Percentiles rank a stretch among this genome's conserved stretches.
Evolutionary conservation across 1,139 yeast genomes (phyloP).

Genomic region (Suhomyces choctaworum): DNA sequence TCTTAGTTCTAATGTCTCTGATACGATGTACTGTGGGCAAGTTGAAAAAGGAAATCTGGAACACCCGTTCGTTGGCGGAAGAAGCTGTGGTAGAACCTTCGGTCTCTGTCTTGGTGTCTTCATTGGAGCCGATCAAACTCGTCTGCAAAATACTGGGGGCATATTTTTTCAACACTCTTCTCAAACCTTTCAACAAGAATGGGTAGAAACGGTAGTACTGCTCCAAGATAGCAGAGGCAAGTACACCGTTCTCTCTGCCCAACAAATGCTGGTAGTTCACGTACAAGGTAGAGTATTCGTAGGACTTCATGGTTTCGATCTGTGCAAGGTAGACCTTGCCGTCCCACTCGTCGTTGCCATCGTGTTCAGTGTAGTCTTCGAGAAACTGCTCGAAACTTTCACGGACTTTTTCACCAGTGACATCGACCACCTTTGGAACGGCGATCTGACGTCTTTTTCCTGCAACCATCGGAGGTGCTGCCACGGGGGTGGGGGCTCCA

Average conservation of each 20-base stretch:
- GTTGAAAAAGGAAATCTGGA: slow-evolving; percentile 88
- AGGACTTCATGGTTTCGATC: slow-evolving; percentile 75
- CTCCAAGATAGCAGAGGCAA: slow-evolving; percentile 86
- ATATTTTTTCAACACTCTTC: slow-evolving; percentile 67
- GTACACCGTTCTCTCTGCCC: slow-evolving; percentile 77
- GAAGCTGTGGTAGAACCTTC: slow-evolving; percentile 28
- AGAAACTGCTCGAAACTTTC: slow-evolving; percentile 83
- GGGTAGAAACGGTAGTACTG: slow-evolving; percentile 94
- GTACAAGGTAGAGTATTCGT: slow-evolving; percentile 76
- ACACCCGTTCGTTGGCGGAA: slow-evolving; percentile 64
- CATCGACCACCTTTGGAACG: slow-evolving; percentile 85
- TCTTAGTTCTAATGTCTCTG: slow-evolving; percentile 86
- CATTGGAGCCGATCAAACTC: slow-evolving; percentile 33
- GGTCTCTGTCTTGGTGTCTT: slow-evolving; percentile 15
- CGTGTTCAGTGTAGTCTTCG: slow-evolving; percentile 54
- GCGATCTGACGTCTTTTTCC: slow-evolving; percentile 56
- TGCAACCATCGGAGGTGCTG: slow-evolving; percentile 24
- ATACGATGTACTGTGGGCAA: slow-evolving; percentile 81
- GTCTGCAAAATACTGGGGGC: slow-evolving; percentile 72
- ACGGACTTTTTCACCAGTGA: slow-evolving; percentile 90
- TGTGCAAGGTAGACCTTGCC: slow-evolving; percentile 76
- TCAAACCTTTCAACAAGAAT: slow-evolving; percentile 72
- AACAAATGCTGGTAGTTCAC: slow-evolving; percentile 82
- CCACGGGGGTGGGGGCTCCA: slow-evolving; percentile 20
- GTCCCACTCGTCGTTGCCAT: slow-evolving; percentile 40